Conservation (phyloP, 2,329 filamentous ascomycete species). For the Fusarium nisikadoi region DNA sequence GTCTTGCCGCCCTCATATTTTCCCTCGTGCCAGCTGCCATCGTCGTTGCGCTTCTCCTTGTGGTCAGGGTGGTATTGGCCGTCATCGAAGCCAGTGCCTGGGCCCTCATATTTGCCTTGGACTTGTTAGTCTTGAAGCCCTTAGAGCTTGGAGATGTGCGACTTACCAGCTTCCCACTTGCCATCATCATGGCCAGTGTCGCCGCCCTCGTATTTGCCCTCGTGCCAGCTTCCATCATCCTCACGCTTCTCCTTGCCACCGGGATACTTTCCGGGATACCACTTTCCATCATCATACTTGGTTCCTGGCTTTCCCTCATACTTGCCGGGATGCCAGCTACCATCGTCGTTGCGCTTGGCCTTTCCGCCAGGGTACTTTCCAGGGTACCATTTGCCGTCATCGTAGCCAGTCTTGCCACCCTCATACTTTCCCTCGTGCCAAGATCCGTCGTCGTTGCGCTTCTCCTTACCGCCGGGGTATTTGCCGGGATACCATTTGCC, state of each 20-base stretch:
- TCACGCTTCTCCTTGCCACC: slow-evolving; percentile 8
- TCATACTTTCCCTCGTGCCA: neutral
- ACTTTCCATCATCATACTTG: slow-evolving; percentile 18
- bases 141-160: fast-evolving
- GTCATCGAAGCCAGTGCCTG: neutral
- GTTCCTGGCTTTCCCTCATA: slow-evolving; percentile 12
- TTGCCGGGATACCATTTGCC: slow-evolving; percentile 19
- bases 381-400: slow-evolving; percentile 25
- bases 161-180: neutral
- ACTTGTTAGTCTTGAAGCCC: neutral
- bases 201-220: slow-evolving; percentile 19
- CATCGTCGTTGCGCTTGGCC: neutral
- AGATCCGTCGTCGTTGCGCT: neutral
- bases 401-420: neutral
- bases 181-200: neutral
- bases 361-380: slow-evolving; percentile 33
- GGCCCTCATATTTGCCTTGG: slow-evolving; percentile 19
- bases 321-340: slow-evolving; percentile 3
- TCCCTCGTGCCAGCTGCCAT: slow-evolving; percentile 4
- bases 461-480: slow-evolving; percentile 16
- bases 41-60: slow-evolving; percentile 3
- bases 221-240: slow-evolving; percentile 9
- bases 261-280: slow-evolving; percentile 29
- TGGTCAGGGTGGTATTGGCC: neutral
- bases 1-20: slow-evolving; percentile 20